phyloP scores from a whole-genome alignment of 2,329 filamentous ascomycete species.

The Xylariaceae sp. region DNA sequence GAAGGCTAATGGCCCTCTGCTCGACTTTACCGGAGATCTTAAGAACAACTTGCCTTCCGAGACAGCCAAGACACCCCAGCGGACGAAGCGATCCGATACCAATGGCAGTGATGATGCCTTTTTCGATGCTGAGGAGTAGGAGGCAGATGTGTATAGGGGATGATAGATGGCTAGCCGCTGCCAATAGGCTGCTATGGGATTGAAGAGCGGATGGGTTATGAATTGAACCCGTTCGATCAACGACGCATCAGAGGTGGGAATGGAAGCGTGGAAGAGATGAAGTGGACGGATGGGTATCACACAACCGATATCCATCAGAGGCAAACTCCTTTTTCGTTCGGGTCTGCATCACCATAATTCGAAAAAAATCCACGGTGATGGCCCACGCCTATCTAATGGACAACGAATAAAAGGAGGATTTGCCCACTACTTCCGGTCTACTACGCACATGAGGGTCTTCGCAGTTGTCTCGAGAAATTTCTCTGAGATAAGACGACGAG shows the following conservation, averaged over 20 bases:
- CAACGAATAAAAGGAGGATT: background rate
- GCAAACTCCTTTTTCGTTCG: background rate
- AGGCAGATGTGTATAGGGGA: background rate
- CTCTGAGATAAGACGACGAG: no score
- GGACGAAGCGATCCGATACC: slow-evolving; percentile 34
- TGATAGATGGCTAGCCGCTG: background rate
- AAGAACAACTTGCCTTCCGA: slow-evolving; percentile 43
- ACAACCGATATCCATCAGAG: background rate
- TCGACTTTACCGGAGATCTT: slow-evolving; percentile 53
- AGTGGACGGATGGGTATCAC: background rate
- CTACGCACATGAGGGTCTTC: background rate
- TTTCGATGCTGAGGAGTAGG: slow-evolving; percentile 35
- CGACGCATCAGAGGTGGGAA: background rate
- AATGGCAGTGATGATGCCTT: slow-evolving; percentile 37
- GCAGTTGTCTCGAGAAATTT: no score
- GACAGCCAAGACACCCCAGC: slow-evolving; percentile 8
- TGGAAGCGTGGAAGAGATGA: background rate
- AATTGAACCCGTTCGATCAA: background rate
- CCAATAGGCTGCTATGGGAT: background rate
- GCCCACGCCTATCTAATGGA: background rate
- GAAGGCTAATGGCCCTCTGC: slow-evolving; percentile 44
- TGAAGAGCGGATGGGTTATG: background rate
- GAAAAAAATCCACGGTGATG: background rate
- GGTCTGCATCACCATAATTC: background rate
- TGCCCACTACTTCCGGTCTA: background rate